A percentile compares a stretch with the other conserved stretches of the same genome.
phyloP scores from a whole-genome alignment of 441 rosid species.

The Cnidoscolus chayamansa region DNA sequence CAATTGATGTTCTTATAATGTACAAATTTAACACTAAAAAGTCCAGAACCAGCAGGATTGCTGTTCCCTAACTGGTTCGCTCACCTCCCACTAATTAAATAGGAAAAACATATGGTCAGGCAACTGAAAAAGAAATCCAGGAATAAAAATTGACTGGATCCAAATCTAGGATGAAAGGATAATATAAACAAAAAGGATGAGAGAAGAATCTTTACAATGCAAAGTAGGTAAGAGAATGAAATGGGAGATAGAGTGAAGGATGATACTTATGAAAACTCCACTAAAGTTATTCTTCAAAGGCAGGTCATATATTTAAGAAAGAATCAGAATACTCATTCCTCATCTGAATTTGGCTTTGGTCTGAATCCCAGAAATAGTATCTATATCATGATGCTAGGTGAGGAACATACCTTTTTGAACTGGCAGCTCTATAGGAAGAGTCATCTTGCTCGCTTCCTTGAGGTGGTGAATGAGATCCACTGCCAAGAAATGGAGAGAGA shows the following conservation, averaged over 20 bases:
- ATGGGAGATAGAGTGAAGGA: background rate
- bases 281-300: background rate
- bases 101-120: background rate
- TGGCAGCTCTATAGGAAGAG: conserved; percentile 15
- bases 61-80: background rate
- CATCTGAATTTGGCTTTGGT: background rate
- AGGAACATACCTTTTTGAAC: conserved; percentile 36
- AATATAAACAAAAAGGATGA: background rate
- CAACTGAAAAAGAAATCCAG: background rate
- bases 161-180: background rate
- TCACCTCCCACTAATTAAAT: background rate
- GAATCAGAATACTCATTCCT: background rate
- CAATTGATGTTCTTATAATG: background rate
- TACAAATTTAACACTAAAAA: background rate
- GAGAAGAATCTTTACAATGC: background rate
- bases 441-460: conserved; percentile 30
- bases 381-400: background rate
- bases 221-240: too few relatives aligned
- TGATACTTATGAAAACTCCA: background rate
- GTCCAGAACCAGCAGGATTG: background rate
- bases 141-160: background rate
- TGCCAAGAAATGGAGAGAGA: conserved; percentile 43
- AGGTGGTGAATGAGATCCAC: conserved; percentile 26
- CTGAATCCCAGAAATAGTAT: background rate
- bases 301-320: background rate